A percentile compares a stretch with the other conserved stretches of the same genome.
phyloP scores from a whole-genome alignment of 495 filamentous ascomycete genomes.

The Pseudomonodictys pantanalensis region DNA sequence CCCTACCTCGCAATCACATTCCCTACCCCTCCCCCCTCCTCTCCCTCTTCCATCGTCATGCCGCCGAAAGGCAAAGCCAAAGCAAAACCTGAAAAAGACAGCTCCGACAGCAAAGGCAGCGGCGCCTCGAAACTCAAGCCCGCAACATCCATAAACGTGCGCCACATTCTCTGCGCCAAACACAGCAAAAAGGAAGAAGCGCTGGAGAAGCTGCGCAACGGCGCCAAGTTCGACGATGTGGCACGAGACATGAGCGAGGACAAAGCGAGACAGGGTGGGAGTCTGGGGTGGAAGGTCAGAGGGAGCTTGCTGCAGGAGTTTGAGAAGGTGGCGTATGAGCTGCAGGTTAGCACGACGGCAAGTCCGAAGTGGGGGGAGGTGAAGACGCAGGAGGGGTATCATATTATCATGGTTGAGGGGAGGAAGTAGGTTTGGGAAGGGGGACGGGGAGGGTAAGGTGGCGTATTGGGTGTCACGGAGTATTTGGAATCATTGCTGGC shows the following conservation, averaged over 20 bases:
- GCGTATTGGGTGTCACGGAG: too few species aligned
- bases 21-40: background rate
- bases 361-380: constrained; percentile 75
- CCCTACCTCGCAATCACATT: too few species aligned
- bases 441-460: background rate
- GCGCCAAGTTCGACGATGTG: constrained; percentile 84
- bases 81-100: constrained; percentile 47
- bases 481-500: too few species aligned
- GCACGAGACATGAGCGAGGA: constrained; percentile 84
- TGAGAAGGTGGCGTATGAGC: constrained; percentile 75
- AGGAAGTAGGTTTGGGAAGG: constrained; percentile 49
- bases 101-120: background rate
- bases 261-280: constrained; percentile 79
- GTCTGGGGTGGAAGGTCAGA: constrained; percentile 78
- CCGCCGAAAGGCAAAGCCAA: constrained; percentile 56
- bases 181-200: constrained; percentile 86
- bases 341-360: constrained; percentile 72
- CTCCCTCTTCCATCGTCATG: constrained; percentile 38
- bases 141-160: constrained; percentile 75
- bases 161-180: constrained; percentile 92
- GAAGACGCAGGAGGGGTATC: constrained; percentile 86
- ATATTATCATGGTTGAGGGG: constrained; percentile 86
- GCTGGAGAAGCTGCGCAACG: constrained; percentile 68
- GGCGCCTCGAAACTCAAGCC: constrained; percentile 58
- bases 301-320: constrained; percentile 72